Evolutionary conservation across 768 basidiomycete genomes (phyloP), one percentile per base, ranked within the genome.

Genomic region (Exidia glandulosa): DNA sequence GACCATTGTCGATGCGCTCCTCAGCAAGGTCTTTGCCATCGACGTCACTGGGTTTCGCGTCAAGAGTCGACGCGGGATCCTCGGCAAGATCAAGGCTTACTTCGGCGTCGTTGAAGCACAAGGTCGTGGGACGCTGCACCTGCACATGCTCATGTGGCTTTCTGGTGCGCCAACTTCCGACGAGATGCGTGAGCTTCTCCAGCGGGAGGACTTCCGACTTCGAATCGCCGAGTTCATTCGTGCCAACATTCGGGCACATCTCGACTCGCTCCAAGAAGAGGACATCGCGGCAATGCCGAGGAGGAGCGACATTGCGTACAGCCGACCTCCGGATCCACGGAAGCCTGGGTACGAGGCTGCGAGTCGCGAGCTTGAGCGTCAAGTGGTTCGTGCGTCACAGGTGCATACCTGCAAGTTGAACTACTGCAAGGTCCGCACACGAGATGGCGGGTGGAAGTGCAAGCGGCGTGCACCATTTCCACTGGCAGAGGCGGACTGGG

Each of bases 41-140:
- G 54, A 69, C 31, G 63, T 62, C 2, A 66, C 66, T 1, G 14
- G 7, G 4, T 61, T 59, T 32, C 62, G 57, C 5, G 65, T 63
- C 3, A 57, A 47, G 12, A 19, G 37, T 0, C 25, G 64, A 3
- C 63, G 52, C 19, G 79, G 79, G 0, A 64, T 77, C 0, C 62
- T 75, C 2, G 74, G 76, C 0, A 3, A 52, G 0, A 66, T 76
- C 1, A 36, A 48, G 12, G 75, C 71, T 0, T 77, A 75, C 59
- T 69, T 74, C 59, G 76, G 74, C 0, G 62, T 67, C 0, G 72
- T 77, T 0, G 76, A 80, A 60, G 67, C 73, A 0, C 79, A 80
- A 64, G 75, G 74, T 0, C 62, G 73, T 1, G 78, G 77, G 0
- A 74, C 70, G 0, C 66, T 80, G 2, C 79, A 77, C 62, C 59